Evolutionary conservation across 768 basidiomycete species (phyloP).

Genomic region (Lepiota venenata): DNA sequence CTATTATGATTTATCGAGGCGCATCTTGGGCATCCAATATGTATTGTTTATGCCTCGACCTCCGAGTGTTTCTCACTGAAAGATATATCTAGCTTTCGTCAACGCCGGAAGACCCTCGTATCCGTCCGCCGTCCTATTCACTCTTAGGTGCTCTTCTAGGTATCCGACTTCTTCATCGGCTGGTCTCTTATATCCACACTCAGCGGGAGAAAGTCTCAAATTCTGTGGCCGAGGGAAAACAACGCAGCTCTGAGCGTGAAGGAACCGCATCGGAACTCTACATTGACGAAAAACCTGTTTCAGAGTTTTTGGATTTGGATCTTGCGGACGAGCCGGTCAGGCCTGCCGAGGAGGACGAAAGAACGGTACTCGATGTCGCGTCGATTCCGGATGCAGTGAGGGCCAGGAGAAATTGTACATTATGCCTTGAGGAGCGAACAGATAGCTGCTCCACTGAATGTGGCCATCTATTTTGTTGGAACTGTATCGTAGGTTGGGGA

Average conservation of each 20-base stretch:
- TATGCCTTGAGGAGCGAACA: conserved; percentile 84
- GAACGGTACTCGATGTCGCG: conserved; percentile 60
- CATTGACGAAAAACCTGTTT: conserved; percentile 62
- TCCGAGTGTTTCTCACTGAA: neutral
- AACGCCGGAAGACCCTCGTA: conserved; percentile 64
- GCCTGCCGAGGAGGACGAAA: conserved; percentile 66
- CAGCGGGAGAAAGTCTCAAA: conserved; percentile 13
- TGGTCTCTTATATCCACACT: conserved; percentile 42
- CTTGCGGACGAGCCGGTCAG: conserved; percentile 51
- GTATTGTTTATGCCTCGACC: conserved; percentile 32
- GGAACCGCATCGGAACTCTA: conserved; percentile 31
- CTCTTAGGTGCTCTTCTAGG: conserved; percentile 73
- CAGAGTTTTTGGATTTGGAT: conserved; percentile 49
- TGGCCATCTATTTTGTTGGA: conserved; percentile 90
- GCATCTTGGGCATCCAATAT: conserved; percentile 66
- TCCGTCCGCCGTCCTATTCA: conserved; percentile 82
- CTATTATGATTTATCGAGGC: conserved; percentile 73
- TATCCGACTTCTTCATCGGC: conserved; percentile 60
- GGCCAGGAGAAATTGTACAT: conserved; percentile 68
- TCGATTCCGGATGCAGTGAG: conserved; percentile 50
- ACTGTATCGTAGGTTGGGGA: conserved; percentile 86
- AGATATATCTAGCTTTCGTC: conserved; percentile 58
- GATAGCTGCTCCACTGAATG: conserved; percentile 84
- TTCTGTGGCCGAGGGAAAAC: conserved; percentile 27
- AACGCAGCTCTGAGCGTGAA: conserved; percentile 2